Evolutionary conservation across 1,284 basidiomycete genomes (phyloP).

Genomic region (Cutaneotrichosporon mucoides): DNA sequence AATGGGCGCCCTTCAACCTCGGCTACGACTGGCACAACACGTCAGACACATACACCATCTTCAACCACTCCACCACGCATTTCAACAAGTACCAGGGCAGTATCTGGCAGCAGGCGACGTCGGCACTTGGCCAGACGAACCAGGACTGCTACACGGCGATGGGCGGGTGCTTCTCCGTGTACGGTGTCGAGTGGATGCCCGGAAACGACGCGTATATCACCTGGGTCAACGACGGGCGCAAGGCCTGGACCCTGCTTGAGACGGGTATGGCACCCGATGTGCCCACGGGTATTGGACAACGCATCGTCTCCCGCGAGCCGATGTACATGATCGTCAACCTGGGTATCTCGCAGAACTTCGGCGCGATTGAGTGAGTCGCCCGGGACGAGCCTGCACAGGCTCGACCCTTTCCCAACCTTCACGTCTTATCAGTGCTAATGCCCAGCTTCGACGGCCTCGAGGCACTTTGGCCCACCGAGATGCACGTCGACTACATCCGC

Average conservation of each 20-base stretch:
- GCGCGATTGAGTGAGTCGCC: conserved; percentile 57
- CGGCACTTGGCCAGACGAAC: conserved; percentile 33
- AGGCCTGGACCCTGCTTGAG: conserved; percentile 70
- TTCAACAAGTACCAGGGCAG: conserved; percentile 58
- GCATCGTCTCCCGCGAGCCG: conserved; percentile 77
- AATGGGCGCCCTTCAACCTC: conserved; percentile 48
- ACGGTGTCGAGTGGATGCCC: conserved; percentile 64
- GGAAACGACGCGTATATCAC: conserved; percentile 63
- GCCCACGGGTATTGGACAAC: conserved; percentile 62
- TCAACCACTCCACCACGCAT: conserved; percentile 50
- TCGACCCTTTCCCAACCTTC: no score
- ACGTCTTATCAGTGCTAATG: not conserved
- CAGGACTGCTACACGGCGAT: conserved; percentile 47
- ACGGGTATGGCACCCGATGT: conserved; percentile 67
- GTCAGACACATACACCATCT: conserved; percentile 51
- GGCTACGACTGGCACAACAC: conserved; percentile 40
- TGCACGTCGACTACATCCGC: conserved; percentile 47
- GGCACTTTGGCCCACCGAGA: conserved; percentile 17
- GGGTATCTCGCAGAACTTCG: conserved; percentile 74
- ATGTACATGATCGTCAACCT: conserved; percentile 59
- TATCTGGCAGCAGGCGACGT: conserved; percentile 60
- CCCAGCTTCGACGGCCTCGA: conserved; percentile 4
- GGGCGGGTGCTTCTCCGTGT: conserved; percentile 55
- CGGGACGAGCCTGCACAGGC: no score
- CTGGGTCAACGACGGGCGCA: conserved; percentile 64